phyloP scores from a whole-genome alignment of 495 filamentous ascomycete genomes.

The Penicillium daleae region DNA sequence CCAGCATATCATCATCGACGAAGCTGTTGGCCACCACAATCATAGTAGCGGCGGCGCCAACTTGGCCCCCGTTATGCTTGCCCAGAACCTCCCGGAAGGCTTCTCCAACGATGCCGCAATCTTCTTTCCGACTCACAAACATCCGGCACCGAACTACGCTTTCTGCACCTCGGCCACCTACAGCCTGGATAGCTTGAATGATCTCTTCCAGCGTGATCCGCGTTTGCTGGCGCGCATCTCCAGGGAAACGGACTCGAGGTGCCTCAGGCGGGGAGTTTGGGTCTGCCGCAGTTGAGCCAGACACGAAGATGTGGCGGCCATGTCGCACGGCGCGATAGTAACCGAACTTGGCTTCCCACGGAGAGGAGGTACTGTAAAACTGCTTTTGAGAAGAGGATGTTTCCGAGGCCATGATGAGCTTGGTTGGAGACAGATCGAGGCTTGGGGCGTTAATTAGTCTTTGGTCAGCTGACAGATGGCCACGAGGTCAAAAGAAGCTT shows the following conservation, averaged over 20 bases:
- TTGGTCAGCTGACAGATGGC: background rate
- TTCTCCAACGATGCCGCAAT: conserved; percentile 38
- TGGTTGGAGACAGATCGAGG: background rate
- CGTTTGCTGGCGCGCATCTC: conserved; percentile 46
- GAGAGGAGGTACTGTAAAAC: conserved; percentile 37
- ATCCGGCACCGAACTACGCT: conserved; percentile 46
- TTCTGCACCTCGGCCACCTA: conserved; percentile 44
- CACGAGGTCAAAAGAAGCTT: background rate
- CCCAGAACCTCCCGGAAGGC: conserved; percentile 43
- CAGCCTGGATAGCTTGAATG: conserved; percentile 43
- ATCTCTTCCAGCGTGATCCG: conserved; percentile 42
- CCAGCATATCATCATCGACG: conserved; percentile 50
- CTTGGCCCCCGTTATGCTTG: conserved; percentile 22
- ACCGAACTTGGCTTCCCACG: conserved; percentile 49
- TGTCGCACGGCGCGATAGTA: conserved; percentile 53
- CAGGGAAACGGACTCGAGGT: conserved; percentile 43
- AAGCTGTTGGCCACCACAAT: conserved; percentile 46
- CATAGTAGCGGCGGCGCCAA: conserved; percentile 48
- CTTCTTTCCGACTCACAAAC: conserved; percentile 43
- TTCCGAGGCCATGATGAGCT: conserved; percentile 5
- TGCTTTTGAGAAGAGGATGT: conserved; percentile 7
- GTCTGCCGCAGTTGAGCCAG: conserved; percentile 50
- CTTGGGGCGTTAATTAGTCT: background rate
- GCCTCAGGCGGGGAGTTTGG: conserved; percentile 34
- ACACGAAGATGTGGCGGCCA: conserved; percentile 49